A percentile compares a stretch with the other conserved stretches of the same genome.
These are phyloP conservation scores for Cordyceps tenuipes DNA, from an alignment of 2,329 filamentous ascomycete species.

Conservation along the genomic window DNA sequence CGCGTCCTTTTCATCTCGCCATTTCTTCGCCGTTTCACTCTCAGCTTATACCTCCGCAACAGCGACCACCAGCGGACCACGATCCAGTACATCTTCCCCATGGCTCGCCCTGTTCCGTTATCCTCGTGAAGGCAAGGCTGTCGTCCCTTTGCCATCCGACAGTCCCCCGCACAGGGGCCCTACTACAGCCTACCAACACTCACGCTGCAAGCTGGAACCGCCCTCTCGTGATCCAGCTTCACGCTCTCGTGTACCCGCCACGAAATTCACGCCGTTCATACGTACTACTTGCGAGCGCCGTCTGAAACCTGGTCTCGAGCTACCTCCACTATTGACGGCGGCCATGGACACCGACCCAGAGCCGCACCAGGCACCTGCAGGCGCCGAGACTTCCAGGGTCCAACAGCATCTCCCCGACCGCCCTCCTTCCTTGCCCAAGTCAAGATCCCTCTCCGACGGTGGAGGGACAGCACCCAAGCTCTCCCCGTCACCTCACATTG, in stretches of 20 bases:
- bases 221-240: neutral
- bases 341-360: constrained; percentile 9
- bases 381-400: constrained; percentile 5
- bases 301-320: neutral
- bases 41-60: neutral
- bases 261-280: neutral
- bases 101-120: neutral
- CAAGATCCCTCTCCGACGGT: constrained; percentile 58
- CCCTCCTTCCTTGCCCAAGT: constrained; percentile 40
- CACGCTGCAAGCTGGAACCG: neutral
- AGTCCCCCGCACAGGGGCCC: neutral
- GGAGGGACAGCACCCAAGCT: constrained; percentile 46
- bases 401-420: constrained; percentile 17
- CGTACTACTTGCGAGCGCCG: neutral
- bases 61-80: neutral
- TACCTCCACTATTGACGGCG: neutral
- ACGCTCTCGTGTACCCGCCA: neutral
- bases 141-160: neutral
- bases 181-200: neutral
- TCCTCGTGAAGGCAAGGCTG: neutral
- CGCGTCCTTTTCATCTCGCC: neutral
- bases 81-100: neutral
- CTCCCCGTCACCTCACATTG: constrained; percentile 49
- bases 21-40: neutral
- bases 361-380: constrained; percentile 5